Evolutionary conservation across 306 rosid species (phyloP).

Genomic region (Macrotyloma uniflorum): DNA sequence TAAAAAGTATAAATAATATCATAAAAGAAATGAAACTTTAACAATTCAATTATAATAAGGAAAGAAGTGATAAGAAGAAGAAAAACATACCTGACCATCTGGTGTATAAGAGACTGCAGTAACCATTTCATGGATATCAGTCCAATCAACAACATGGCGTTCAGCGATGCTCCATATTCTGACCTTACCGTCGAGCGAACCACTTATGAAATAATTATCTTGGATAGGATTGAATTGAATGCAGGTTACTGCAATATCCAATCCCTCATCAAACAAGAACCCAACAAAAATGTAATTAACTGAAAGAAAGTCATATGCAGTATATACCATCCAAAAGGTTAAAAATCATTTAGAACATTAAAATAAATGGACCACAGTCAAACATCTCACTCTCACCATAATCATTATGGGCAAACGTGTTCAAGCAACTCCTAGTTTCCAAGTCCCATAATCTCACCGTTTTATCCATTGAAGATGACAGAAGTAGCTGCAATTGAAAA

Average conservation of each 20-base stretch:
- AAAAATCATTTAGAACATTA: no score
- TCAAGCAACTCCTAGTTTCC: slow-evolving; percentile 65
- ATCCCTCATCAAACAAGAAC: not conserved
- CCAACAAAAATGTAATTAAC: not conserved
- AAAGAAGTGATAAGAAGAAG: no score
- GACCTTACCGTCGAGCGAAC: slow-evolving; percentile 81
- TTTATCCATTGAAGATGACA: slow-evolving; percentile 91
- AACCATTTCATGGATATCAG: slow-evolving; percentile 76
- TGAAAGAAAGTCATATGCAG: slow-evolving; percentile 10
- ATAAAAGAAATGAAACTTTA: no score
- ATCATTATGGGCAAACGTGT: slow-evolving; percentile 73
- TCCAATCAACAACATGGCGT: slow-evolving; percentile 76
- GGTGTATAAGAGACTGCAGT: slow-evolving; percentile 79
- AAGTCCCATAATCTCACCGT: slow-evolving; percentile 84
- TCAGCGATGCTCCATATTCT: slow-evolving; percentile 74
- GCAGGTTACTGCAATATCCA: slow-evolving; percentile 71
- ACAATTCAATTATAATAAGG: no score
- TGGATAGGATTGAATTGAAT: slow-evolving; percentile 77
- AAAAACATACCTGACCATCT: slow-evolving; percentile 65
- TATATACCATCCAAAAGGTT: not conserved
- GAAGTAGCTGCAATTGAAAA: slow-evolving; percentile 57
- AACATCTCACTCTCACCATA: slow-evolving; percentile 59
- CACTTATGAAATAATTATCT: slow-evolving; percentile 76
- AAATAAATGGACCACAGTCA: slow-evolving; percentile 2
- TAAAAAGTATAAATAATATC: no score